Evolutionary conservation across 306 rosid genomes (phyloP), one percentile per base, ranked within the genome.

Genomic region (Rosa multiflora): DNA sequence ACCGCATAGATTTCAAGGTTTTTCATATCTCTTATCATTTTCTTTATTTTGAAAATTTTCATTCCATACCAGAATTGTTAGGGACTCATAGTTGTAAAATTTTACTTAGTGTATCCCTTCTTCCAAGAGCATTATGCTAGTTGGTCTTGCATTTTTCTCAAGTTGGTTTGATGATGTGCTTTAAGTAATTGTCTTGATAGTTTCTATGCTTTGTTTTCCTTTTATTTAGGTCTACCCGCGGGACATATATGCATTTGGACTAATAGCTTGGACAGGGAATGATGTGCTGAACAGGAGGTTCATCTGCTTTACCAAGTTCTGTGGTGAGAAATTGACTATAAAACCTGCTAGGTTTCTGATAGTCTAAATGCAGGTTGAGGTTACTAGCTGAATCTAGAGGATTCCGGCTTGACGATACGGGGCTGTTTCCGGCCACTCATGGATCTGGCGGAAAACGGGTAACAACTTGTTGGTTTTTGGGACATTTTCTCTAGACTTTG

Each of bases 261-360:
- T 94, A 49, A 49, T 91, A 72, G 90, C 97, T 48, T 94, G 97
- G 97, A 94, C 99, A 0, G 99, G 97, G 83, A 94, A 94, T 77
- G 99, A 94, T 81, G 99, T 91, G 43, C 72, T 94, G 66, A 92
- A 94, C 72, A 88, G 99, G 83, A 89, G 97, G 99, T 94, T 82
- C 74, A 76, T 51, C 69, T 40, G 75, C 78, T 80, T 74, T 69
- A 62, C 75, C 21, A 17, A 75, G 66, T 61, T 85, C 63, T 70
- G 40, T 70, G 56, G 58, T 46, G 70, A 6, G 29, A 44, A 51
- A 47, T 29, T 17, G 29, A 26, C 35, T 29, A 18, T 35, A 76
- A 35, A 6, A 10, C 40, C 23, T 18, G 11, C 2, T 23, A 26
- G 4, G 11, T 11, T 76, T 64, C 44, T 23, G 52, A 56, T 49